These are phyloP conservation scores for Aspergillus ochraceus DNA, from an alignment of 2,329 filamentous ascomycete species.

Conservation along the genomic window DNA sequence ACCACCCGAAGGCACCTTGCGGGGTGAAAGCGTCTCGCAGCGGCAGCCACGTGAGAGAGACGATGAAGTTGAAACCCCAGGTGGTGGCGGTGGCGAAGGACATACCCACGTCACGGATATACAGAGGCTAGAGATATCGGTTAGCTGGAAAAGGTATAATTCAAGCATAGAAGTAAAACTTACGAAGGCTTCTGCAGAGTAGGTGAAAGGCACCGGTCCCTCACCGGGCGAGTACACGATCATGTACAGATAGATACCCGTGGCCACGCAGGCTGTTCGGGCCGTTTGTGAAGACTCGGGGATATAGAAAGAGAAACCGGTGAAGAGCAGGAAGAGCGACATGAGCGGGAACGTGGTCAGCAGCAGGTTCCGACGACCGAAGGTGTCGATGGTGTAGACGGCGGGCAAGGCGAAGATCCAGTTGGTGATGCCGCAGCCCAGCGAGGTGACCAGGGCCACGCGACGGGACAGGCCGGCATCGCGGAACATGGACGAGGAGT, in stretches of 20 bases:
- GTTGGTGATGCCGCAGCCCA: conserved; percentile 66
- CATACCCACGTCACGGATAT: conserved; percentile 63
- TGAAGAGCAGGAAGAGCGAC: conserved; percentile 44
- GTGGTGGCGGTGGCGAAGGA: conserved; percentile 56
- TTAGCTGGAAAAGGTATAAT: not conserved
- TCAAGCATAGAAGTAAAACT: not conserved
- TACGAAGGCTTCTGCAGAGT: conserved; percentile 62
- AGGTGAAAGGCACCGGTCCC: conserved; percentile 64
- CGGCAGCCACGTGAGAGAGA: conserved; percentile 55
- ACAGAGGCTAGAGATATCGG: conserved; percentile 44
- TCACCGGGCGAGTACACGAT: conserved; percentile 59
- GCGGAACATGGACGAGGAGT: conserved; percentile 62
- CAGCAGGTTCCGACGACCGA: conserved; percentile 63
- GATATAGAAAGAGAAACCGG: conserved; percentile 54
- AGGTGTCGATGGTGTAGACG: conserved; percentile 66
- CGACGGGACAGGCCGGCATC: conserved; percentile 53
- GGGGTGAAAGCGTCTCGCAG: conserved; percentile 50
- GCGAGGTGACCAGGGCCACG: conserved; percentile 59
- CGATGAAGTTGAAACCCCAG: conserved; percentile 58
- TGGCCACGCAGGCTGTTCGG: conserved; percentile 41
- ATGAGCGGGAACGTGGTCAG: conserved; percentile 65
- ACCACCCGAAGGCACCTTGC: conserved; percentile 58
- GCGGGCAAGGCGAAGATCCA: conserved; percentile 65
- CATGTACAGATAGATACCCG: conserved; percentile 50
- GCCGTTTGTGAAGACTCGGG: conserved; percentile 29